Percentiles rank a stretch among this genome's conserved stretches.
These are phyloP conservation scores for Phytophthora podocarpi DNA, from an alignment of 352 stramenopile genomes.

Conservation along the genomic window DNA sequence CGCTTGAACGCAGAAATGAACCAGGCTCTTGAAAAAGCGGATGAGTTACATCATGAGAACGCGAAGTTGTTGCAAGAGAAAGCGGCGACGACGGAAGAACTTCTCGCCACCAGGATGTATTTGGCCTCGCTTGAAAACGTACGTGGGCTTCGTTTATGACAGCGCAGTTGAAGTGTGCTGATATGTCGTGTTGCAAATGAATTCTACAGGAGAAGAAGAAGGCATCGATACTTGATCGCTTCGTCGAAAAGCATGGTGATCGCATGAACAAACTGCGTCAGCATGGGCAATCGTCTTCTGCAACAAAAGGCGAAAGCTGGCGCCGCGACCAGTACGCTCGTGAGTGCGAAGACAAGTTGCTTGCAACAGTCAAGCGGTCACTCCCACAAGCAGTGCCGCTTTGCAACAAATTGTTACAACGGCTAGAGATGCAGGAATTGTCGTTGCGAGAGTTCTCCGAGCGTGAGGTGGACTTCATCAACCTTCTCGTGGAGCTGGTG, in stretches of 20 bases:
- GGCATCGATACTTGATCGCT: slow-evolving; percentile 73
- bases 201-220: slow-evolving; percentile 72
- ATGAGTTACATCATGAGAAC: slow-evolving; percentile 67
- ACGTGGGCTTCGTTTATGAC: neutral
- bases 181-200: neutral
- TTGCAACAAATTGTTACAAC: slow-evolving; percentile 70
- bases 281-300: slow-evolving; percentile 8
- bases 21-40: slow-evolving; percentile 56
- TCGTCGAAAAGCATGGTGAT: slow-evolving; percentile 82
- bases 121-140: slow-evolving; percentile 69
- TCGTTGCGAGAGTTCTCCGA: slow-evolving; percentile 74
- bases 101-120: slow-evolving; percentile 73
- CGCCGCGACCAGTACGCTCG: slow-evolving; percentile 41
- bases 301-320: slow-evolving; percentile 32
- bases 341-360: slow-evolving; percentile 65
- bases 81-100: slow-evolving; percentile 58
- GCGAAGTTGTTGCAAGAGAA: slow-evolving; percentile 72
- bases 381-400: slow-evolving; percentile 71
- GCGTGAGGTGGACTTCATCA: slow-evolving; percentile 83
- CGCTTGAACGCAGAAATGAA: slow-evolving; percentile 62
- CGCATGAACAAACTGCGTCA: slow-evolving; percentile 57
- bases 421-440: slow-evolving; percentile 76
- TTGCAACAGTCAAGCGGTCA: slow-evolving; percentile 58
- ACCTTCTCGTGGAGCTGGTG: slow-evolving; percentile 76
- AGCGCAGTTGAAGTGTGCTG: neutral